Percentiles rank a stretch among this genome's conserved stretches.
These are phyloP conservation scores for Spathaspora gorwiae DNA, from an alignment of 805 yeast species.

Conservation along the genomic window DNA sequence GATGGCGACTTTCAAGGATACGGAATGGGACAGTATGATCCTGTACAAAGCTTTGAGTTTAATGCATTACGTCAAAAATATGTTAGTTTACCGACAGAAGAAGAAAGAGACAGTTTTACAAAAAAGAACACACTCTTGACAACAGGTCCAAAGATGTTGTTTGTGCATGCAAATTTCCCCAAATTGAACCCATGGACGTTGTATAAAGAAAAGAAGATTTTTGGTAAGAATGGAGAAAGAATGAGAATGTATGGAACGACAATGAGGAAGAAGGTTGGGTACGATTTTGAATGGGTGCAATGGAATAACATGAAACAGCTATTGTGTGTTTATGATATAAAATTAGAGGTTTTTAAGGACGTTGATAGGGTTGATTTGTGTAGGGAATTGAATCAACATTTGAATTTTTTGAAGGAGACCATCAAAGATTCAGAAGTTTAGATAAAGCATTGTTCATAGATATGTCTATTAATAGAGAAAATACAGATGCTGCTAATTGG, in stretches of 20 bases:
- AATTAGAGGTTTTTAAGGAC: constrained; percentile 41
- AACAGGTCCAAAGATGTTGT: constrained; percentile 33
- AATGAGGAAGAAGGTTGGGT: constrained; percentile 46
- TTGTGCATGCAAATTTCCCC: constrained; percentile 65
- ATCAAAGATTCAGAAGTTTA: constrained; percentile 5
- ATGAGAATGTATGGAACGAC: constrained; percentile 58
- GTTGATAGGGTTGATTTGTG: constrained; percentile 43
- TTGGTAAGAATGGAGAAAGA: constrained; percentile 41
- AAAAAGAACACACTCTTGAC: constrained; percentile 7
- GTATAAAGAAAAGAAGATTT: constrained; percentile 36
- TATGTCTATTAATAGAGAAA: background rate
- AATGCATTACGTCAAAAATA: background rate
- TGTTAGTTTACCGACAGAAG: constrained; percentile 1
- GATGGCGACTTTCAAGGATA: constrained; percentile 51
- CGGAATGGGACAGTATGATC: constrained; percentile 75
- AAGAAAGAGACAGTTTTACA: constrained; percentile 2
- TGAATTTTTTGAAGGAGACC: constrained; percentile 33
- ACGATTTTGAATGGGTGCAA: constrained; percentile 54
- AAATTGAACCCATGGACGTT: constrained; percentile 60
- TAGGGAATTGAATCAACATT: constrained; percentile 44
- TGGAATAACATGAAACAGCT: constrained; percentile 56
- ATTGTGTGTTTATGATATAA: constrained; percentile 47
- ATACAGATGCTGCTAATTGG: no score
- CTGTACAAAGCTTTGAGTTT: constrained; percentile 50
- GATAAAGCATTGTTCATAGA: background rate